Evolutionary conservation across 495 filamentous ascomycete genomes (phyloP).

Genomic region (Monascus purpureus): DNA sequence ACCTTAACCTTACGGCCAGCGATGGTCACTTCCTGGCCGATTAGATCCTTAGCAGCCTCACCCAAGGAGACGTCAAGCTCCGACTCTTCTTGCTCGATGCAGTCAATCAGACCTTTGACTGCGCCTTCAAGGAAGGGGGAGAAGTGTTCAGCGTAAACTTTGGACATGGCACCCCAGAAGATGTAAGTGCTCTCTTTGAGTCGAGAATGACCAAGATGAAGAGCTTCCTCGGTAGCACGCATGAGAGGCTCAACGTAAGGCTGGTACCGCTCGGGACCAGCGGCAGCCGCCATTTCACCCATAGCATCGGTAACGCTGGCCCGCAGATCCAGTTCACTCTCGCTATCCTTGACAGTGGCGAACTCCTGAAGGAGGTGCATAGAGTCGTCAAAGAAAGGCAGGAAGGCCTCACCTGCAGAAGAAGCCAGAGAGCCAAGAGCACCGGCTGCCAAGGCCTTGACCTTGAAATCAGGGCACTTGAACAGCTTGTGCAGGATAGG

Average conservation of each 20-base stretch:
- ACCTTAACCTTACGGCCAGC: constrained; percentile 77
- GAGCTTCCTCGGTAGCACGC: constrained; percentile 78
- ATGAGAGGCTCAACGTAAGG: constrained; percentile 82
- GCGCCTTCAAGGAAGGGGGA: constrained; percentile 73
- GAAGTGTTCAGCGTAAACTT: constrained; percentile 88
- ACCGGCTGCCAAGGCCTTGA: constrained; percentile 77
- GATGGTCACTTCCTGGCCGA: constrained; percentile 62
- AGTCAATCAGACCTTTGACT: constrained; percentile 70
- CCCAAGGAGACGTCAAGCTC: constrained; percentile 70
- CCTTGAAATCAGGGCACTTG: constrained; percentile 68
- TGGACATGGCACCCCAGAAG: constrained; percentile 86
- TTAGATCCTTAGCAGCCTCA: constrained; percentile 61
- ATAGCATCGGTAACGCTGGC: constrained; percentile 82
- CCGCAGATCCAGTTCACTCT: constrained; percentile 81
- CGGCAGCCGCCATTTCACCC: constrained; percentile 79
- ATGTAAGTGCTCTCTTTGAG: constrained; percentile 93
- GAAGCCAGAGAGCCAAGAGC: constrained; percentile 83
- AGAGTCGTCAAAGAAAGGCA: constrained; percentile 75
- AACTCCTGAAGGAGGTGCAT: constrained; percentile 78
- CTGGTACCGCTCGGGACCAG: constrained; percentile 75
- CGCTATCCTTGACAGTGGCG: constrained; percentile 70
- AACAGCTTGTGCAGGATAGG: constrained; percentile 72
- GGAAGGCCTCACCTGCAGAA: constrained; percentile 67
- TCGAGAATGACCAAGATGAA: constrained; percentile 78
- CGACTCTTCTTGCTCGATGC: constrained; percentile 79